Base-by-base conservation (phyloP, 768 basidiomycete genomes). In the Holtermanniella nyarrowii region DNA sequence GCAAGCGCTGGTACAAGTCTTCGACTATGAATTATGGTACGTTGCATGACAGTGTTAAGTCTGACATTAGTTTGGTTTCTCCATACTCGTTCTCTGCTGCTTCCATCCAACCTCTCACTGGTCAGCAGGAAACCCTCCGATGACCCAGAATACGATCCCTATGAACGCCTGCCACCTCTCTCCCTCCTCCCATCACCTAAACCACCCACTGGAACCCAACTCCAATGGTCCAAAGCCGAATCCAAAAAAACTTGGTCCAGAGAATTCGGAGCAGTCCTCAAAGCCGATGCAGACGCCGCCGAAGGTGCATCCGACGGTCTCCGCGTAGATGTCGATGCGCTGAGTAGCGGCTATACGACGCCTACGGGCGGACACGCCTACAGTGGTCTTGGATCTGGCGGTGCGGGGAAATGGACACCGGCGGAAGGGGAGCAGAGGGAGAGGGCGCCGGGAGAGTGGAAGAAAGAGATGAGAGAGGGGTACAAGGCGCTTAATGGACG, bases 401-500 rank as follows among this genome's bases (percentile, higher is more conserved):
- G 58, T 16, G 58, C 56, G 31, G 43, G 50, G 4, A 69, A 53
- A 46, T 68, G 68, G 58, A n/a, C n/a, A n/a, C n/a, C n/a, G n/a
- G 48, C 23, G 3, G 50, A 47, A 18, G 31, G 10, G 55, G 52
- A n/a, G 50, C 31, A 2, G 59, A 51, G 18, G 62, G 53, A 41
- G 27, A 46, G 12, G 50, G 50, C 75, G 18, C 75, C 72, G 18
- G 61, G 69, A 42, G 87, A 85, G 24, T 79, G 80, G 44, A 93
- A 91, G 72, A 54, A 80, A 2, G 86, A 89, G 70, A 88, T 89
- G 84, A 79, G 89, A 39, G 85, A 84, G 61, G 82, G 84, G 77
- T 95, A 93, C 75, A 91, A 91, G 73, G 84, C 86, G 50, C 74
- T 91, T 10, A 85, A 84, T 18, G 89, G 89, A 14, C 78, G 89